Percentiles rank a stretch among this genome's conserved stretches.
Evolutionary conservation across 1,139 yeast species (phyloP).

Genomic region (Diutina pseudorugosa): DNA sequence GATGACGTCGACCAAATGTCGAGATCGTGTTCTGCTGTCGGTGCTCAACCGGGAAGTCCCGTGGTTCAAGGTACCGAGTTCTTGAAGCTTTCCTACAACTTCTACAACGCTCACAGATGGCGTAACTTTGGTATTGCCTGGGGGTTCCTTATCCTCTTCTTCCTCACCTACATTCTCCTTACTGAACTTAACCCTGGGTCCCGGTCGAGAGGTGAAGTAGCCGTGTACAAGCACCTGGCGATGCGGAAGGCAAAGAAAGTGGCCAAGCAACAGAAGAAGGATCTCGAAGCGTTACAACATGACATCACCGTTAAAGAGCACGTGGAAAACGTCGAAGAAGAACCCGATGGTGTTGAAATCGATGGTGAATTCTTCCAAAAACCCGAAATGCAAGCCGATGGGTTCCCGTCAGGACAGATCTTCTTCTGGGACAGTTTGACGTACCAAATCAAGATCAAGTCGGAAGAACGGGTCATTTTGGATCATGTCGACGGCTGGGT

Average conservation of each 20-base stretch:
- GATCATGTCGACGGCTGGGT: conserved; percentile 77
- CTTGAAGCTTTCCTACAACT: conserved; percentile 20
- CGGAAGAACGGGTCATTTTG: conserved; percentile 49
- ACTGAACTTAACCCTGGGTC: conserved; percentile 27
- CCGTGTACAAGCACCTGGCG: conserved; percentile 1
- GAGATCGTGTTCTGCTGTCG: conserved; percentile 11
- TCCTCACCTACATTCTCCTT: conserved; percentile 19
- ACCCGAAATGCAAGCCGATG: background rate
- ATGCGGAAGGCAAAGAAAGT: background rate
- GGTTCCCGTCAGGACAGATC: conserved; percentile 21
- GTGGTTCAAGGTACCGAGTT: conserved; percentile 37
- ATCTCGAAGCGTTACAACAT: background rate
- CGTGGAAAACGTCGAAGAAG: background rate
- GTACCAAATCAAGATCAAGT: conserved; percentile 45
- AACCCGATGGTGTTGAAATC: background rate
- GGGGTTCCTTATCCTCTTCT: conserved; percentile 5
- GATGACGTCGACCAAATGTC: background rate
- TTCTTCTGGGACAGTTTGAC: conserved; percentile 77
- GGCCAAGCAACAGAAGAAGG: background rate
- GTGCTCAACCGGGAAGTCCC: conserved; percentile 25
- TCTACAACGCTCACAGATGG: conserved; percentile 22
- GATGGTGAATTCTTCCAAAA: background rate
- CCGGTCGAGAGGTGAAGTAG: conserved; percentile 28
- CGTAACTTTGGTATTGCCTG: background rate
- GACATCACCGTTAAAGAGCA: background rate